These are phyloP conservation scores for Fusarium buxicola DNA, from an alignment of 2,329 filamentous ascomycete species.

Conservation along the genomic window DNA sequence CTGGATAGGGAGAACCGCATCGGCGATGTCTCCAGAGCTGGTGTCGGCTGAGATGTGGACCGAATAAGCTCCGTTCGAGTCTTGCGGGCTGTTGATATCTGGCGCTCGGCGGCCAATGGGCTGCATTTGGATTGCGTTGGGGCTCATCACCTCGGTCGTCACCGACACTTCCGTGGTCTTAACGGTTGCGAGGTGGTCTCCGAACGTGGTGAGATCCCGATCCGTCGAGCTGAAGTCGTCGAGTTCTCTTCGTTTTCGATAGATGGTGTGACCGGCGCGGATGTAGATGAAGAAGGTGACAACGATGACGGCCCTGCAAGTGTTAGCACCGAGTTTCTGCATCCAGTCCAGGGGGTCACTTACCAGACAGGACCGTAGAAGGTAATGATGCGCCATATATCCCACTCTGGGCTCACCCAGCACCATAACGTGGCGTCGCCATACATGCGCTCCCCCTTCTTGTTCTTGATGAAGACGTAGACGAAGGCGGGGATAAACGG, in stretches of 20 bases:
- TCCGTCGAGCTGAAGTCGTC: slow-evolving; percentile 64
- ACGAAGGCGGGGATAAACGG: slow-evolving; percentile 76
- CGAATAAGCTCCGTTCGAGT: slow-evolving; percentile 56
- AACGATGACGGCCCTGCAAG: slow-evolving; percentile 67
- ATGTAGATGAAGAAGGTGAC: slow-evolving; percentile 74
- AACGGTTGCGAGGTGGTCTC: slow-evolving; percentile 59
- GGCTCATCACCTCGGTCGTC: slow-evolving; percentile 59
- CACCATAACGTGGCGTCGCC: slow-evolving; percentile 85
- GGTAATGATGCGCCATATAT: slow-evolving; percentile 76
- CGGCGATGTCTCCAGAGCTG: slow-evolving; percentile 34
- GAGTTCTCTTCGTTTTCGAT: slow-evolving; percentile 72
- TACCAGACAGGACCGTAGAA: slow-evolving; percentile 82
- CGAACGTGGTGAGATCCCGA: slow-evolving; percentile 55
- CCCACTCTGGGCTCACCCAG: slow-evolving; percentile 76
- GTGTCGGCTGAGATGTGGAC: slow-evolving; percentile 61
- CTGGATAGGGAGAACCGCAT: slow-evolving; percentile 46
- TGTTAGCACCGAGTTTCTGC: slow-evolving; percentile 15
- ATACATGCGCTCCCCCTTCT: slow-evolving; percentile 69
- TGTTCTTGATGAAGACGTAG: slow-evolving; percentile 72
- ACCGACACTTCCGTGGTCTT: slow-evolving; percentile 75
- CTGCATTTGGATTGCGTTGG: slow-evolving; percentile 41
- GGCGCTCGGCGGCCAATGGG: slow-evolving; percentile 36
- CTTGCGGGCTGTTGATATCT: slow-evolving; percentile 25
- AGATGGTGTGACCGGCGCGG: slow-evolving; percentile 74
- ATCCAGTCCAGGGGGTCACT: slow-evolving; percentile 30